Evolutionary conservation across 2,329 filamentous ascomycete species (phyloP), one percentile per base, ranked within the genome.

Genomic region (Aspergillus pseudonomiae): DNA sequence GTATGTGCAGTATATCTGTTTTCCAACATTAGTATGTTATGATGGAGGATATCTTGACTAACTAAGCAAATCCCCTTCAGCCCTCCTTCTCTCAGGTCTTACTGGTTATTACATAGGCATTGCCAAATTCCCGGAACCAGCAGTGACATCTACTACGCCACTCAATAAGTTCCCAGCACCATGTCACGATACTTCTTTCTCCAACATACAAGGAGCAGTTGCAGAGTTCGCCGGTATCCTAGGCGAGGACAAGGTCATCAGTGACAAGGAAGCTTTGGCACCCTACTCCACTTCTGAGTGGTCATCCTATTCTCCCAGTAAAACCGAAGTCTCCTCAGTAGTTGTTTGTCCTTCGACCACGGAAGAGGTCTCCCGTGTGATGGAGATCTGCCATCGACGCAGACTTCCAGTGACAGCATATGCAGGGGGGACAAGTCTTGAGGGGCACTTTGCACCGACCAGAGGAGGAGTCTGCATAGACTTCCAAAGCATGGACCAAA

Each of bases 391-490:
- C 80, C 91, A 96, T 76, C 78, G 82, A 73, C 84, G 93, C 46
- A 84, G 85, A 62, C 95, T 97, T 66, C 94, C 94, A 4, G 92
- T 97, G 30, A 94, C 92, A 4, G 90, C 89, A 2, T 96, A 93
- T 80, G 93, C 90, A 62, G 94, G 94, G 48, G 94, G 94, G 34
- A 97, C 94, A 6, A 94, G 91, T 71, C 82, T 97, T 36, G 94
- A 97, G 79, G 94, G 94, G 1, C 92, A 97, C 77, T 96, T 91
- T 78, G 89, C 92, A 1, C 88, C 93, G 2, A 96, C 93, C 19
- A 83, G 89, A 68, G 91, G 92, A 62, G 94, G 94, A n/a, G 88
- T 97, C 36, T 94, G 91, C 70, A 86, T 97, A 71, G 92, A 97
- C 78, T 96, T 97, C 76, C 85, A 85, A 57, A 86, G 89, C 65